Conservation (phyloP, 2,329 filamentous ascomycete genomes). For the Scopulariopsis brevicaulis region DNA sequence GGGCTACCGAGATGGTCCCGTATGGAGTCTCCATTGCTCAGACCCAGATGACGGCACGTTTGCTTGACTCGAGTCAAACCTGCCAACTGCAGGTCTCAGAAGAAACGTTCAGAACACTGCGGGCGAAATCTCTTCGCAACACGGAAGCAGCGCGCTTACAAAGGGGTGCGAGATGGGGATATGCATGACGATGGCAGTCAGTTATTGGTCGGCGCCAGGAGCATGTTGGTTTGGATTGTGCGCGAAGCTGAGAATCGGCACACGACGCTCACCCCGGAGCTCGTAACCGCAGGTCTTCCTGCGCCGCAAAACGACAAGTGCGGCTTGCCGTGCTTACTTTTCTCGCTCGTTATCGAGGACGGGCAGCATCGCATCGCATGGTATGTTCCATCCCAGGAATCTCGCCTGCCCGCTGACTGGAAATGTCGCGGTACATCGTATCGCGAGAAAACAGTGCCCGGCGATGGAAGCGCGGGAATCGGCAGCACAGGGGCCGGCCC, state of each 20-base stretch:
- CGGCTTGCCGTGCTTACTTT: background rate
- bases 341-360: background rate
- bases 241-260: background rate
- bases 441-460: background rate
- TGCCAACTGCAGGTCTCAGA: too few species aligned
- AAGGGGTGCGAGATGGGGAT: background rate
- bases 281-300: too few species aligned
- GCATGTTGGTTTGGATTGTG: background rate
- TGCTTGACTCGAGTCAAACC: too few species aligned
- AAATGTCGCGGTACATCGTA: background rate
- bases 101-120: too few species aligned
- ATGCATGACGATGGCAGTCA: background rate
- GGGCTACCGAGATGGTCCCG: too few species aligned
- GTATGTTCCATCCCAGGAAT: background rate
- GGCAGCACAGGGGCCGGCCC: background rate
- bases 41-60: too few species aligned
- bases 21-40: too few species aligned
- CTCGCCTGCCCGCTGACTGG: background rate
- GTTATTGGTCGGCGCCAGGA: background rate
- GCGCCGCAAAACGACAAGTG: background rate
- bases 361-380: background rate
- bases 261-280: too few species aligned
- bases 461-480: background rate
- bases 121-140: background rate
- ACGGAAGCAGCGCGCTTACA: background rate